Conservation (phyloP, 2,329 filamentous ascomycete genomes). For the Paraphoma sp. region DNA sequence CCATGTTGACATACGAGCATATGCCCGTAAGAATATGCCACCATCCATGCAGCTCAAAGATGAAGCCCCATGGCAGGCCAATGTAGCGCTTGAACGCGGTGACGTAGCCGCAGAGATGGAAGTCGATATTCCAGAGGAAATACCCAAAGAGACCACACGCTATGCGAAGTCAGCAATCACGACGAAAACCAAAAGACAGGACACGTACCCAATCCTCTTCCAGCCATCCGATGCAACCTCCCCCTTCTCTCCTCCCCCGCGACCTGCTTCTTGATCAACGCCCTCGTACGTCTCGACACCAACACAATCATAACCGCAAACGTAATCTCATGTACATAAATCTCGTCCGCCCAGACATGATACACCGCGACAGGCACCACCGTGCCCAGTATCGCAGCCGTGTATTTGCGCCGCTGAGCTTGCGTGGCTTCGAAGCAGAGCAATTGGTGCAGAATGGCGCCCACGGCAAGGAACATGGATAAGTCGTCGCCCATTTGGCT, state of each 20-base stretch:
- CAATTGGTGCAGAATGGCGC: slow-evolving; percentile 60
- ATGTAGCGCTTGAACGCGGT: slow-evolving; percentile 53
- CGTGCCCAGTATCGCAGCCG: slow-evolving; percentile 33
- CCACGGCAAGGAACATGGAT: slow-evolving; percentile 64
- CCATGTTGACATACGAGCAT: slow-evolving; percentile 55
- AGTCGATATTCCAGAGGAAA: slow-evolving; percentile 64
- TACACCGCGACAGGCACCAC: slow-evolving; percentile 44
- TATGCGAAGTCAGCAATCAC: slow-evolving; percentile 1
- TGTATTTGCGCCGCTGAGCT: slow-evolving; percentile 29
- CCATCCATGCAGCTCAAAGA: slow-evolving; percentile 68
- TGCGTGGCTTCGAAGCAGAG: slow-evolving; percentile 49
- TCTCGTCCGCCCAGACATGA: slow-evolving; percentile 48
- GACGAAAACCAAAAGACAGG: background rate
- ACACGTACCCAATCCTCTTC: slow-evolving; percentile 34
- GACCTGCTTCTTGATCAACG: slow-evolving; percentile 35
- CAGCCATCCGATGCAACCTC: slow-evolving; percentile 33
- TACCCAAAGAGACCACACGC: slow-evolving; percentile 59
- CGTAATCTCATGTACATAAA: slow-evolving; percentile 45
- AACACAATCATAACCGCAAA: slow-evolving; percentile 53
- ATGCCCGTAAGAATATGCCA: slow-evolving; percentile 68
- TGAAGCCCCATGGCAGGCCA: slow-evolving; percentile 62
- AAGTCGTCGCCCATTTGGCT: slow-evolving; percentile 63
- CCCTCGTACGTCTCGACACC: slow-evolving; percentile 40
- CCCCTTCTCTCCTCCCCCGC: slow-evolving; percentile 27
- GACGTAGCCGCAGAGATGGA: slow-evolving; percentile 59